These are phyloP conservation scores for Pinus albicaulis DNA, from an alignment of 75 land plant genomes.

Conservation along the genomic window DNA sequence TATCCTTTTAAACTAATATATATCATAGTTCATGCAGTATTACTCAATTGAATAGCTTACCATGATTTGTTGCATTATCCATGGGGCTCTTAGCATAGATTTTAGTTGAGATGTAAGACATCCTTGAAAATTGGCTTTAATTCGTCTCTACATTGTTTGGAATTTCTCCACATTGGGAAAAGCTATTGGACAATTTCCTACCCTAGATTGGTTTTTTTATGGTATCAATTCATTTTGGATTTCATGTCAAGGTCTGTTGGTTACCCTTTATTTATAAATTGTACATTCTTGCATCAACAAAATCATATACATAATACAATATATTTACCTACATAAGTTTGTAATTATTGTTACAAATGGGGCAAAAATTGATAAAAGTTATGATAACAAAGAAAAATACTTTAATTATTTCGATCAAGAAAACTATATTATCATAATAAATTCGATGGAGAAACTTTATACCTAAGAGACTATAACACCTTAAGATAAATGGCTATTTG, in stretches of 20 bases:
- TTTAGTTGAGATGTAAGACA: slow-evolving; percentile 3
- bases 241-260: neutral
- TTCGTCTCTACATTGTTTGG: neutral
- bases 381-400: neutral
- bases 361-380: neutral
- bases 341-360: neutral
- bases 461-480: neutral
- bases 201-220: neutral
- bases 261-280: neutral
- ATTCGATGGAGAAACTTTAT: neutral
- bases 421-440: neutral
- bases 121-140: neutral
- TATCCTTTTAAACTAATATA: neutral
- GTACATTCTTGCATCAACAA: neutral
- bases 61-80: neutral
- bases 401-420: neutral
- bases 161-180: neutral
- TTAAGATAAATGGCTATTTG: neutral
- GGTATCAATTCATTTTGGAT: neutral
- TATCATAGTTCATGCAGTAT: neutral
- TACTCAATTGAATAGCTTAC: neutral
- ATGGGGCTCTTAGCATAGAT: neutral
- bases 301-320: neutral
- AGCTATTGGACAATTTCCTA: neutral
- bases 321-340: neutral